A percentile compares a stretch with the other conserved stretches of the same genome.
phyloP scores from a whole-genome alignment of 257 asterid genomes.

The Plectranthus barbatus region DNA sequence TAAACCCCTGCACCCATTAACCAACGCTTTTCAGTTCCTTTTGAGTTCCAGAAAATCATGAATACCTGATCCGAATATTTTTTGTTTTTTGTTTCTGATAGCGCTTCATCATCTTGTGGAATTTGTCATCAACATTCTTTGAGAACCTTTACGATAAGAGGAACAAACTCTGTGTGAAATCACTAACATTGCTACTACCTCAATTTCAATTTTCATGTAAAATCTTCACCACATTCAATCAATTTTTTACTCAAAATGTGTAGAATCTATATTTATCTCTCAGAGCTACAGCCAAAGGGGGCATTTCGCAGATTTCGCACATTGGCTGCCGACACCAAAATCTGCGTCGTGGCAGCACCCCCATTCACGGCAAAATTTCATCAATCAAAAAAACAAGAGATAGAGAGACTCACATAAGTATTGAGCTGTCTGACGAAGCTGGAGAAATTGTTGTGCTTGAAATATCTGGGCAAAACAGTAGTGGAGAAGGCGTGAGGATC shows the following conservation, averaged over 20 bases:
- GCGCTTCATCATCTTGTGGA: conserved; percentile 34
- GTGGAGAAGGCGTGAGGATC: conserved; percentile 65
- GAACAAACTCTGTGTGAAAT: conserved; percentile 24
- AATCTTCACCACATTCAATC: background rate
- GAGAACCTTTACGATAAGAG: conserved; percentile 32
- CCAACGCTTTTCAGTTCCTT: background rate
- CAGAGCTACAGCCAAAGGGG: too few species aligned
- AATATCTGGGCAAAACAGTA: conserved; percentile 43
- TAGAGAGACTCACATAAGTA: conserved; percentile 74
- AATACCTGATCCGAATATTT: conserved; percentile 26
- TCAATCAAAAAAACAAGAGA: too few species aligned
- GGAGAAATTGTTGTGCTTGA: too few species aligned
- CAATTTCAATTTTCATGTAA: too few species aligned
- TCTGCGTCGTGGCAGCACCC: too few species aligned
- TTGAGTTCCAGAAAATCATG: background rate
- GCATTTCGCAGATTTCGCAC: too few species aligned
- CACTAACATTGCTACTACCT: background rate
- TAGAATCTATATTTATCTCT: too few species aligned
- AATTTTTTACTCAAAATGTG: too few species aligned
- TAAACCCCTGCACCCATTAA: conserved; percentile 82
- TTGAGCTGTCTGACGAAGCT: too few species aligned
- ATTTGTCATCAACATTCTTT: conserved; percentile 25
- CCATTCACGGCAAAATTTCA: too few species aligned
- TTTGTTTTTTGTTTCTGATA: conserved; percentile 4
- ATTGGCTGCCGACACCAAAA: too few species aligned